Evolutionary conservation across 805 yeast species (phyloP).

Genomic region (Lipomyces oligophaga): DNA sequence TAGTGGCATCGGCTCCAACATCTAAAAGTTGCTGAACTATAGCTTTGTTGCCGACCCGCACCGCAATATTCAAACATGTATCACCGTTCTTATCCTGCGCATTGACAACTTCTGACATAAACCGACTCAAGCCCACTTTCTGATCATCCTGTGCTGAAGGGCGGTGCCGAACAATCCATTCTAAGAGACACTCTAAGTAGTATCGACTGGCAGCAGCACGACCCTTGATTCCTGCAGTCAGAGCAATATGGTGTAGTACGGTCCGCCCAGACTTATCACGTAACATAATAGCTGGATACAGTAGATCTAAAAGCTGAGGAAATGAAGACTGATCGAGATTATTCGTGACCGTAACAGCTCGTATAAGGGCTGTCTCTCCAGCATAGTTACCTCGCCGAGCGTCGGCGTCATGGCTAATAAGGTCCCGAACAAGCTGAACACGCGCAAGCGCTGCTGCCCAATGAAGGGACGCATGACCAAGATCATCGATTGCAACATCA

Average conservation of each 20-base stretch:
- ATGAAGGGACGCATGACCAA: constrained; percentile 90
- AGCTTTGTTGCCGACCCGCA: constrained; percentile 77
- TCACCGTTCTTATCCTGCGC: constrained; percentile 92
- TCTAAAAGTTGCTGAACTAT: constrained; percentile 77
- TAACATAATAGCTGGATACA: constrained; percentile 69
- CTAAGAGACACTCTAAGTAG: constrained; percentile 65
- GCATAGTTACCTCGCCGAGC: constrained; percentile 68
- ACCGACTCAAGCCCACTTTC: constrained; percentile 48
- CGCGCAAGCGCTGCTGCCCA: constrained; percentile 94
- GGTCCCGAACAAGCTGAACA: constrained; percentile 59
- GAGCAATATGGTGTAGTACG: constrained; percentile 79
- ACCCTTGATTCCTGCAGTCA: constrained; percentile 73
- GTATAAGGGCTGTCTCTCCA: constrained; percentile 84
- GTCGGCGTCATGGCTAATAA: constrained; percentile 64
- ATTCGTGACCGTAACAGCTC: constrained; percentile 80
- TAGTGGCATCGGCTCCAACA: constrained; percentile 78
- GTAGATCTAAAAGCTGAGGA: constrained; percentile 59
- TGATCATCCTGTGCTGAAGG: constrained; percentile 43
- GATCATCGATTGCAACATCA: constrained; percentile 86
- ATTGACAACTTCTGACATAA: constrained; percentile 70
- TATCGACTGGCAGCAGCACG: constrained; percentile 69
- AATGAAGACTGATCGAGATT: constrained; percentile 77
- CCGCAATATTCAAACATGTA: constrained; percentile 89
- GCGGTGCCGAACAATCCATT: constrained; percentile 69
- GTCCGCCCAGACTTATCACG: constrained; percentile 72